Base-by-base conservation (phyloP, 345 rosid species). In the Moringa oleifera region DNA sequence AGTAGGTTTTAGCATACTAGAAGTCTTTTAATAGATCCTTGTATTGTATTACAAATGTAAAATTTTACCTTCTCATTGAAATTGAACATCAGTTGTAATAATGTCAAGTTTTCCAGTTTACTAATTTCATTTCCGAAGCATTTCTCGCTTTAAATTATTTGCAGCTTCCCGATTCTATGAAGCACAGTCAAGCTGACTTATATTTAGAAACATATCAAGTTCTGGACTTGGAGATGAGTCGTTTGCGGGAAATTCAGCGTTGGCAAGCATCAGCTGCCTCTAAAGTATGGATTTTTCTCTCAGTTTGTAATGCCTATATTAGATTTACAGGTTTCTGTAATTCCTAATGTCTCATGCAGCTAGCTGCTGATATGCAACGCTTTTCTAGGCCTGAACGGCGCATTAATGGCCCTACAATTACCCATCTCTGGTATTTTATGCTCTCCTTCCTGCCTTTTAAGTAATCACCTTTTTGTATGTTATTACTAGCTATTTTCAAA, bases 161-260 rank as follows among this genome's bases (percentile, higher is more conserved):
- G 74, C 93, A 94, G 97, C 97, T 94, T 71, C 96, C 97, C 1
- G 97, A 87, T 67, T 94, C 99, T 41, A 88, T 94, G 99, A 94
- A 87, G 82, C 97, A 94, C 71, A 90, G 90, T 83, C 99, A 94
- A 79, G 91, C 95, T 66, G 99, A 94, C 71, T 71, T 94, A 70
- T 94, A 94, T 71, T 75, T 94, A 56, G 97, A 94, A 69, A 90
- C 99, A 25, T 94, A 94, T 85, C 96, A 91, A 91, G 99, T 94
- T 77, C 76, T 94, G 81, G 99, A 94, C 83, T 75, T 88, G 81
- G 99, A 94, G 76, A 90, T 94, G 99, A 91, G 97, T 71, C 95
- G 91, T 56, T 73, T 94, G 59, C 96, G 96, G 25, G 97, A 88
- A 85, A 91, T 94, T 64, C 99, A 90, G 81, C 77, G 86, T 73